Conservation (phyloP, 768 basidiomycete genomes). For the Phanerodontia chrysosporium region DNA sequence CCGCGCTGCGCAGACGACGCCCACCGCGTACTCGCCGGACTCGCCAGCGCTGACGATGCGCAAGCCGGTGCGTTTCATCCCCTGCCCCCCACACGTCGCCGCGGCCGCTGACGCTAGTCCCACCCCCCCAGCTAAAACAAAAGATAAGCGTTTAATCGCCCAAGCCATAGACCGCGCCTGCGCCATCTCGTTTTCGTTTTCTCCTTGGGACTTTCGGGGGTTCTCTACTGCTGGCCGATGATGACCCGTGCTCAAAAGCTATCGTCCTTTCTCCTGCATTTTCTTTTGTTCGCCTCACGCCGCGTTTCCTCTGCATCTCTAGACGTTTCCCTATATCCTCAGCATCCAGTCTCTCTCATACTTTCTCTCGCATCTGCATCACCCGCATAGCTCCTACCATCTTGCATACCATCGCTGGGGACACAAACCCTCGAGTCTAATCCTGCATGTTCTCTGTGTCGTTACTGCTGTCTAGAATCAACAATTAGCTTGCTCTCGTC, state of each 20-base stretch:
- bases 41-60: constrained; percentile 32
- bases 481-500: background rate
- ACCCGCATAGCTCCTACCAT: constrained; percentile 1
- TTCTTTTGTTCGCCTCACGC: background rate
- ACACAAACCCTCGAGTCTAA: background rate
- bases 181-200: constrained; percentile 4
- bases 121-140: constrained; percentile 22
- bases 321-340: constrained; percentile 9
- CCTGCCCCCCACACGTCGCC: background rate
- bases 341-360: constrained; percentile 4
- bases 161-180: constrained; percentile 16
- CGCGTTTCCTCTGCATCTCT: constrained; percentile 6
- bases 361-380: constrained; percentile 9
- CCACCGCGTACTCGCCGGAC: constrained; percentile 18
- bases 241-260: constrained; percentile 12
- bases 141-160: constrained; percentile 21
- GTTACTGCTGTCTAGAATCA: background rate
- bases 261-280: constrained; percentile 8
- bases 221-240: constrained; percentile 6
- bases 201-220: constrained; percentile 13
- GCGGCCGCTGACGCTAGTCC: background rate
- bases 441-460: constrained; percentile 1
- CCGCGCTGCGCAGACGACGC: constrained; percentile 16
- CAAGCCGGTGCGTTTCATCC: constrained; percentile 25
- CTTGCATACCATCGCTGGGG: constrained; percentile 1